Evolutionary conservation across 2,329 filamentous ascomycete species (phyloP).

Genomic region (Aspergillus carbonarius): DNA sequence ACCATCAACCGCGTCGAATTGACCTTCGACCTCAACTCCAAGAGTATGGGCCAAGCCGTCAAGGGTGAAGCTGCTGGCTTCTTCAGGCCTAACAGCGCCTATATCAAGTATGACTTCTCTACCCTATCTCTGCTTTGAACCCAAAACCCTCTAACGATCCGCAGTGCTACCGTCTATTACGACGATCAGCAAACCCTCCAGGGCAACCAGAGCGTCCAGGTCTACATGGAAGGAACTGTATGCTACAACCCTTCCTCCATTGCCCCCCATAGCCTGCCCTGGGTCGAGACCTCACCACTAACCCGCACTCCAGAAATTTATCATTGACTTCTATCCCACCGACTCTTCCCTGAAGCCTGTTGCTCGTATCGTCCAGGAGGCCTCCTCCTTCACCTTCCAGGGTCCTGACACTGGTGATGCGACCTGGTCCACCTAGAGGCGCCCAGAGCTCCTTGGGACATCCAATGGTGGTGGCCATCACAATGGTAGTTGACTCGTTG

Average conservation of each 20-base stretch:
- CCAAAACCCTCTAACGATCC: not conserved
- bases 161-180: slow-evolving; percentile 2
- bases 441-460: not conserved
- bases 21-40: slow-evolving; percentile 1
- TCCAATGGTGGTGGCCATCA: not conserved
- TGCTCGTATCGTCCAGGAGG: slow-evolving; percentile 5
- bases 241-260: not conserved
- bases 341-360: slow-evolving; percentile 1
- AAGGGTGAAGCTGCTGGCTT: slow-evolving; percentile 1
- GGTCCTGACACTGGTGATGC: not conserved
- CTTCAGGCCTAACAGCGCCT: not conserved
- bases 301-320: not conserved
- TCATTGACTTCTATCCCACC: slow-evolving; percentile 7
- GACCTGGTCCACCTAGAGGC: not conserved
- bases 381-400: slow-evolving; percentile 3
- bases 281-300: not conserved
- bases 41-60: slow-evolving; percentile 3
- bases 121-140: not conserved
- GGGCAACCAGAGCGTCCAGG: slow-evolving; percentile 2
- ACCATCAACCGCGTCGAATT: slow-evolving; percentile 1
- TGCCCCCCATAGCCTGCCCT: too few species aligned
- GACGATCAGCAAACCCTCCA: slow-evolving; percentile 3
- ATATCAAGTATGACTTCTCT: not conserved
- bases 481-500: not conserved
- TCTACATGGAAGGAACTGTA: slow-evolving; percentile 4